Base-by-base conservation (phyloP, 345 rosid species). In the Eutrema japonicum region DNA sequence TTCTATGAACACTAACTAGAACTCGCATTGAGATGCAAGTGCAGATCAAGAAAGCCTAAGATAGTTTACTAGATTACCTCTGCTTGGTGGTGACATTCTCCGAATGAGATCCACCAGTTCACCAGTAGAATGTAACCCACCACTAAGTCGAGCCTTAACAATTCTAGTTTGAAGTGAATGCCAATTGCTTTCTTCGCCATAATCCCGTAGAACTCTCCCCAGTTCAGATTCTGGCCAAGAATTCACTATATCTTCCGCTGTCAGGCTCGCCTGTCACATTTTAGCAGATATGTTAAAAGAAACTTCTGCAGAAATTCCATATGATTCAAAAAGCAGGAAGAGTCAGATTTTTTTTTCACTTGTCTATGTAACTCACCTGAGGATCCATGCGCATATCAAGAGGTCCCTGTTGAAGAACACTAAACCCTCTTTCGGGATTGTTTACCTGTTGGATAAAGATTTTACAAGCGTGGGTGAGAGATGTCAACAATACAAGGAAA, bases 361-460 rank as follows among this genome's bases (percentile, higher is more conserved):
- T 0, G 14, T 3, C 14, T 18, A 3, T 6, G 38, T 22, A 41
- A 61, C 64, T 27, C 64, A 91, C 98, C 89, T 84, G 90, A 70
- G 97, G 93, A 83, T 94, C 97, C 95, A 94, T 94, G 2, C 96
- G 84, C 98, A 94, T 94, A 59, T 94, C 98, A 75, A 94, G 98
- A 72, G 98, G 98, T 43, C 98, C 97, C 42, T 88, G 71, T 40
- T 79, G 83, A 71, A 89, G 91, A 36, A 88, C 85, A 37, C 97
- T 87, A 82, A 94, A 94, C 53, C 98, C 98, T 81, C 98, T 82
- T 42, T 82, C 85, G 0, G 98, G 91, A 84, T 84, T 85, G 83
- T 94, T 88, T 27, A 94, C 96, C 98, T 91, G 77, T 41, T 3
- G 6, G 29, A 64, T 6, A 55, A 35, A 59, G 8, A 26, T 46